phyloP scores from a whole-genome alignment of 2,329 filamentous ascomycete genomes.

The Teratosphaeria pseudoeucalypti region DNA sequence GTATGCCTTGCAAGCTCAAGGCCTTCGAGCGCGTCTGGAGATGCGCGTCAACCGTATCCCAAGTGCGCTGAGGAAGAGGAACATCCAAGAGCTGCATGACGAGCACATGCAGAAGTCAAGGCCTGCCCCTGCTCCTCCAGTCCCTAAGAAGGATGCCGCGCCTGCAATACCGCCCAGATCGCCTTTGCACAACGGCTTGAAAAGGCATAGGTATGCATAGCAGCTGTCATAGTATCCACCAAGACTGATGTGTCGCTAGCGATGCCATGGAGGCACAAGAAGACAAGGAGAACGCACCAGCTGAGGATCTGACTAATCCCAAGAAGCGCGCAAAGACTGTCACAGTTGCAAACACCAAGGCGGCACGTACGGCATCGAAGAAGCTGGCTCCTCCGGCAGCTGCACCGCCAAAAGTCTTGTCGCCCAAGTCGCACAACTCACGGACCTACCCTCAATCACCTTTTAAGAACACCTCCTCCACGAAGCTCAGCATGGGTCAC shows the following conservation, averaged over 20 bases:
- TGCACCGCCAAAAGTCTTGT: slow-evolving; percentile 47
- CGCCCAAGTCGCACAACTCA: slow-evolving; percentile 73
- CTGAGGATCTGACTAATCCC: slow-evolving; percentile 48
- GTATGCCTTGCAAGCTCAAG: slow-evolving; percentile 79
- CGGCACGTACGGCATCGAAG: slow-evolving; percentile 23
- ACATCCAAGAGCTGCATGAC: slow-evolving; percentile 68
- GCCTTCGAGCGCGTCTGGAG: slow-evolving; percentile 75
- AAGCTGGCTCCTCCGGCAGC: slow-evolving; percentile 32
- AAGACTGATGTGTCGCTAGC: slow-evolving; percentile 18
- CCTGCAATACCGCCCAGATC: slow-evolving; percentile 2
- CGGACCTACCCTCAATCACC: slow-evolving; percentile 53
- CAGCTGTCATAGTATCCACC: not conserved
- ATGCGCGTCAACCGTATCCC: slow-evolving; percentile 91
- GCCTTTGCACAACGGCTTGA: slow-evolving; percentile 14
- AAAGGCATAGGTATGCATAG: slow-evolving; percentile 25
- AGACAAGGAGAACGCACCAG: slow-evolving; percentile 68
- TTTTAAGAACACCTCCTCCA: slow-evolving; percentile 35
- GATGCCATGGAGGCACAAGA: slow-evolving; percentile 37
- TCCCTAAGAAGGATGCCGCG: slow-evolving; percentile 6
- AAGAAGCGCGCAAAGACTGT: slow-evolving; percentile 50
- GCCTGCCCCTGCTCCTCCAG: slow-evolving; percentile 13
- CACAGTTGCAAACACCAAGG: slow-evolving; percentile 20
- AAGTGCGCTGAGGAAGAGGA: slow-evolving; percentile 62
- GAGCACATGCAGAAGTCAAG: slow-evolving; percentile 33
- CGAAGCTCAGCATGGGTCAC: slow-evolving; percentile 47